phyloP scores from a whole-genome alignment of 129 eudicot species.

The Dittrichia graveolens region DNA sequence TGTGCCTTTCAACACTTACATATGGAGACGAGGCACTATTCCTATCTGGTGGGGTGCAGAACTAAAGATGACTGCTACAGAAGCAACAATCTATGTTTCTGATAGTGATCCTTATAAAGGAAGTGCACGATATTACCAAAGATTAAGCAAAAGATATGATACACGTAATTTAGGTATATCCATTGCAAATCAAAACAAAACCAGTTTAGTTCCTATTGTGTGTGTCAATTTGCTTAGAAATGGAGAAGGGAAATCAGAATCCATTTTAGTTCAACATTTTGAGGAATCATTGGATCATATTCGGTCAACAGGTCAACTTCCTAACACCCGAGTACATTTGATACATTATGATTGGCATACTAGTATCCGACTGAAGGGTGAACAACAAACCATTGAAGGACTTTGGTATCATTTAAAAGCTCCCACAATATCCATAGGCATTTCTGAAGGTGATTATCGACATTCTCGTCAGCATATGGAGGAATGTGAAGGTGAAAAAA shows the following conservation, averaged over 20 bases:
- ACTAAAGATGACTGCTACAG: slow-evolving; percentile 86
- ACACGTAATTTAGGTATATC: slow-evolving; percentile 43
- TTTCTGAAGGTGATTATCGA: slow-evolving; percentile 83
- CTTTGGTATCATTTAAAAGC: slow-evolving; percentile 86
- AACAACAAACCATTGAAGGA: slow-evolving; percentile 92
- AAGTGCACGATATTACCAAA: slow-evolving; percentile 79
- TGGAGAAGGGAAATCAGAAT: slow-evolving; percentile 89
- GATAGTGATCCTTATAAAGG: slow-evolving; percentile 87
- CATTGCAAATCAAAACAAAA: slow-evolving; percentile 56
- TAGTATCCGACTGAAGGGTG: slow-evolving; percentile 72
- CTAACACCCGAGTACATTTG: slow-evolving; percentile 60
- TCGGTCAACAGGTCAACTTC: slow-evolving; percentile 73
- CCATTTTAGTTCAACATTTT: slow-evolving; percentile 85
- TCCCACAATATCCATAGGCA: slow-evolving; percentile 81
- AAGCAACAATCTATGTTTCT: slow-evolving; percentile 89
- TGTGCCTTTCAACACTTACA: slow-evolving; percentile 79
- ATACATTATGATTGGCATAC: slow-evolving; percentile 97
- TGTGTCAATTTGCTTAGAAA: slow-evolving; percentile 82
- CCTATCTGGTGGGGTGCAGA: slow-evolving; percentile 99
- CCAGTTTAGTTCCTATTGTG: slow-evolving; percentile 66
- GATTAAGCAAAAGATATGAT: slow-evolving; percentile 79
- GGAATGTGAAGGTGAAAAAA: slow-evolving; percentile 63
- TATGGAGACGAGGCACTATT: slow-evolving; percentile 92
- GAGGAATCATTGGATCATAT: slow-evolving; percentile 75
- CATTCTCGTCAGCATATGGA: slow-evolving; percentile 63